phyloP scores from a whole-genome alignment of 2,329 filamentous ascomycete genomes.

The Trichophyton mentagrophytes region DNA sequence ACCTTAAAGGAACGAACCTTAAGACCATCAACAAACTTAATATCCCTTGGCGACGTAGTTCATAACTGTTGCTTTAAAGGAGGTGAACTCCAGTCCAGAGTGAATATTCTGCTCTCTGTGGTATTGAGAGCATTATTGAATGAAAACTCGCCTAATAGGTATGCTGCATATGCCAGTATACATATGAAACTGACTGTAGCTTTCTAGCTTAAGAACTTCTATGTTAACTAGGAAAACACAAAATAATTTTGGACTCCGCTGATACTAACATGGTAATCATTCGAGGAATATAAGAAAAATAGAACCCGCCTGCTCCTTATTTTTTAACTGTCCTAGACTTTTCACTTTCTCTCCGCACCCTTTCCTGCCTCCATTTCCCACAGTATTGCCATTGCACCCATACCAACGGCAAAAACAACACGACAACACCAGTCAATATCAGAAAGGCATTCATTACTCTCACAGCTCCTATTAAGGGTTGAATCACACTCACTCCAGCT shows the following conservation, averaged over 20 bases:
- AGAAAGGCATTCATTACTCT: not conserved
- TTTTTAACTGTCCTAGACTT: not conserved
- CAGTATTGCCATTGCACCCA: not conserved
- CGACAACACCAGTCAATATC: not conserved
- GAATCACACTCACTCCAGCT: constrained; percentile 35
- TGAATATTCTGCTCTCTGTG: no score
- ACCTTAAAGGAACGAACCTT: no score
- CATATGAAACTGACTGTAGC: no score
- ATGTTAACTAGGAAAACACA: not conserved
- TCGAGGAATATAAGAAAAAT: not conserved
- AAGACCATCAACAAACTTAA: no score
- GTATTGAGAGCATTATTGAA: no score
- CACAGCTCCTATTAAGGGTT: constrained; percentile 23
- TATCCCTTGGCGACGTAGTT: no score
- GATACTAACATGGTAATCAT: not conserved
- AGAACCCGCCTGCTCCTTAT: not conserved
- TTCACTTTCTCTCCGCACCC: not conserved
- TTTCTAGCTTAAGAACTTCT: not conserved
- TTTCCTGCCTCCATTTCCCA: not conserved
- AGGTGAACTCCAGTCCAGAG: no score
- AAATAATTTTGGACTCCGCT: not conserved
- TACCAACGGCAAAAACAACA: not conserved
- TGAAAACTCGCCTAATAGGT: no score
- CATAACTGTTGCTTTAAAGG: no score
- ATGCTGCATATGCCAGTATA: no score